Percentiles rank a stretch among this genome's conserved stretches.
Conservation (phyloP, 306 rosid genomes). For the Prunus padus region DNA sequence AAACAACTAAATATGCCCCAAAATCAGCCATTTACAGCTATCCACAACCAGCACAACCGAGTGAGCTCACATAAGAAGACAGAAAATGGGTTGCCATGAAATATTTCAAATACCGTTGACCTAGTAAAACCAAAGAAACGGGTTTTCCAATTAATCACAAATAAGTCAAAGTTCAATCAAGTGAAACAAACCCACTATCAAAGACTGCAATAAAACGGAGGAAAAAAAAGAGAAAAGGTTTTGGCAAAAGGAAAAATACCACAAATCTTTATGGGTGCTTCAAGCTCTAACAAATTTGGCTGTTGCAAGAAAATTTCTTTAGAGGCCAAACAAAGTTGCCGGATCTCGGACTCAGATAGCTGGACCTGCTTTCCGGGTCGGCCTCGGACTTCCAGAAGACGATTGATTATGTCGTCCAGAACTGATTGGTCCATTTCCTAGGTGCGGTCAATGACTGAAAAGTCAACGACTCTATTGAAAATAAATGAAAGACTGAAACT, state of each 20-base stretch:
- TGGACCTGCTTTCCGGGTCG: conserved; percentile 95
- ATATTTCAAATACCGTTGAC: too few relatives aligned
- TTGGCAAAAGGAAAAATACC: conserved; percentile 43
- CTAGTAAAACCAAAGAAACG: not conserved
- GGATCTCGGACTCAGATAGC: conserved; percentile 94
- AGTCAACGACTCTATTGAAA: conserved; percentile 31
- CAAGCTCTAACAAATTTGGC: conserved; percentile 76
- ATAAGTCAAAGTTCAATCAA: not conserved
- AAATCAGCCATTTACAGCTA: too few relatives aligned
- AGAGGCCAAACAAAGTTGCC: conserved; percentile 67
- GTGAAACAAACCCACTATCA: not conserved
- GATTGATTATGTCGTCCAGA: conserved; percentile 79
- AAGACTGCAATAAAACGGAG: not conserved
- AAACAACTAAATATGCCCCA: not conserved
- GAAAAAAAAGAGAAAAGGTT: conserved; percentile 1
- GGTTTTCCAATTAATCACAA: not conserved
- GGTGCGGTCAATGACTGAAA: not conserved
- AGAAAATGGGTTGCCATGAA: too few relatives aligned
- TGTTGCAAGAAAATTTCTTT: conserved; percentile 78
- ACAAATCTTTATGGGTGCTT: conserved; percentile 94
- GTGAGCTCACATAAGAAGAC: too few relatives aligned
- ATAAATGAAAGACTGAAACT: conserved; percentile 18
- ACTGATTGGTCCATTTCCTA: conserved; percentile 61
- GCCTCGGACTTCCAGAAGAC: conserved; percentile 74
- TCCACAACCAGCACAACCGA: too few relatives aligned